Evolutionary conservation across 768 basidiomycete species (phyloP).

Genomic region (Hirschioporus abietinus): DNA sequence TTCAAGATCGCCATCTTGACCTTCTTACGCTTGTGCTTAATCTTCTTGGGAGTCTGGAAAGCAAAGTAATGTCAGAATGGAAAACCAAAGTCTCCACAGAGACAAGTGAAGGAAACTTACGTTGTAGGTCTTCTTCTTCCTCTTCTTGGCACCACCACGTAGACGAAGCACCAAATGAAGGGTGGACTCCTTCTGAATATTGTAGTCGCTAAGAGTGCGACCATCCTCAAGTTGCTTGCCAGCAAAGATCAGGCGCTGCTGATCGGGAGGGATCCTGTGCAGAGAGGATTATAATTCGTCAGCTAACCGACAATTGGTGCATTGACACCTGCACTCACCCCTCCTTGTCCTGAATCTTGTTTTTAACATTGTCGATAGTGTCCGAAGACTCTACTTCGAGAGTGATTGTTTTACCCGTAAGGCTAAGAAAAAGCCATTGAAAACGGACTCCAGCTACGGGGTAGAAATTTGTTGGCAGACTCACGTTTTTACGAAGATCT

Average conservation of each 20-base stretch:
- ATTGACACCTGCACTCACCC: constrained; percentile 46
- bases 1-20: constrained; percentile 99
- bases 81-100: constrained; percentile 4
- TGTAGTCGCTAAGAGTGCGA: constrained; percentile 90
- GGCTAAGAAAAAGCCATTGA: constrained; percentile 42
- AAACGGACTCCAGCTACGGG: constrained; percentile 11
- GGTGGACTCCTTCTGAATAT: constrained; percentile 99
- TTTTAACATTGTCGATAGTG: constrained; percentile 97
- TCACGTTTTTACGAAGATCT: constrained; percentile 97
- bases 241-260: constrained; percentile 97
- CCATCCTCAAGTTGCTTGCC: constrained; percentile 99
- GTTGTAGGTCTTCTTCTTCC: constrained; percentile 99
- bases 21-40: constrained; percentile 99
- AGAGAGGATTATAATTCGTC: constrained; percentile 2
- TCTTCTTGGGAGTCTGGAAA: constrained; percentile 89
- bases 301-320: not conserved
- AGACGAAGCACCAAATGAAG: constrained; percentile 96
- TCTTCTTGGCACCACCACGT: constrained; percentile 99
- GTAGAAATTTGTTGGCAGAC: constrained; percentile 24
- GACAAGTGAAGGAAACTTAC: constrained; percentile 35
- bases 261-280: constrained; percentile 80
- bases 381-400: constrained; percentile 97
- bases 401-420: constrained; percentile 98
- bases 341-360: constrained; percentile 97
- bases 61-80: constrained; percentile 7